Base-by-base conservation (phyloP, 2,329 filamentous ascomycete species). In the Rhinocladiella mackenziei region DNA sequence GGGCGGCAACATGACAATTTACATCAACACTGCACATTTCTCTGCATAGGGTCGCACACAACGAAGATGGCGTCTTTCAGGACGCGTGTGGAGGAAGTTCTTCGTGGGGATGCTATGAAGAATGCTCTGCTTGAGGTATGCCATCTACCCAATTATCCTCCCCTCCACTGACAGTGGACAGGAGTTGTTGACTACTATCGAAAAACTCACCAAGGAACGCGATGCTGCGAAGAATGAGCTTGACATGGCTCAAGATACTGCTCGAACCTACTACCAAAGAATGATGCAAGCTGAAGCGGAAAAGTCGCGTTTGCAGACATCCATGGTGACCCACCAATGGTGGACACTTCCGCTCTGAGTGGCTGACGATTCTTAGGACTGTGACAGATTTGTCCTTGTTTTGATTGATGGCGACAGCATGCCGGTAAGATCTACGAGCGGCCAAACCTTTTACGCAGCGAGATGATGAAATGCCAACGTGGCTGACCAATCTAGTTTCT, bases 371-470 rank as follows among this genome's bases (percentile, higher is more conserved):
- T 33, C 10, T 13, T 18, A 54, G 52, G 53, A 55, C 14, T 45
- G 47, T 36, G 50, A 51, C 39, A 37, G 45, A 39, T 55, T 55
- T 15, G 28, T 55, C 5, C 42, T 52, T 11, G 50, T 53, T 9
- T 35, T 55, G 19, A 41, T 51, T 59, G 70, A 14, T 63, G 65
- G 5, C 60, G 65, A 40, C 60, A 62, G 13, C 60, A 59, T 8
- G 65, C 66, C 4, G 67, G 66, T 31, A 60, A 58, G 30, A 60
- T 10, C n/a, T n/a, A n/a, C n/a, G n/a, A n/a, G n/a, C n/a, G n/a
- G n/a, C n/a, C n/a, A n/a, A n/a, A n/a, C n/a, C n/a, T n/a, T n/a
- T n/a, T n/a, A n/a, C n/a, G n/a, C n/a, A n/a, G n/a, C n/a, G n/a
- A n/a, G n/a, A n/a, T 30, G 15, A 35, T 13, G 22, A 18, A 18